Base-by-base conservation (phyloP, 164 flowering plant species). In the Paratinospora sagittata region DNA sequence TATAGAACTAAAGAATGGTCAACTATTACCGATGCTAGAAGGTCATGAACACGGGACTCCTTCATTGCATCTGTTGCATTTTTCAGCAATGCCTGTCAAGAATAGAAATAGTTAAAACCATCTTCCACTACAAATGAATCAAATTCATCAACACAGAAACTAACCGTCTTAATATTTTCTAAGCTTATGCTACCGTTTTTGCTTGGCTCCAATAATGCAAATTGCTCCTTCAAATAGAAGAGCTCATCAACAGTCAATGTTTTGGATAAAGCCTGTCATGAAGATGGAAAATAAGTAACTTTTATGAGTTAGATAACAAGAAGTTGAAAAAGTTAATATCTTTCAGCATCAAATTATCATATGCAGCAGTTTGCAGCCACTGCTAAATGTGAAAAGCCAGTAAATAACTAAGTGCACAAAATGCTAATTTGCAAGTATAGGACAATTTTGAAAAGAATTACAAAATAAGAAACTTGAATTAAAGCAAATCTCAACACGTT, bases 1-100 rank as follows among this genome's bases (percentile, higher is more conserved):
- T 47, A 57, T 16, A 74, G 2, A 72, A 41, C 37, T 10, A 73
- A 17, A 10, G 21, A 58, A 71, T 13, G 16, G n/a, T 37, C 27
- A 36, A 21, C 61, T n/a, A 55, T 27, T 87, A 92, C 97, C 76
- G 89, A 82, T 13, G 87, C 74, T 55, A 92, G 88, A 77, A 83
- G 84, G 73, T 94, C 97, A 71, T 79, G 85, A 70, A 88, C 68
- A 0, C 88, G 90, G 26, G 97, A 92, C 68, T 94, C 98, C 78
- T 94, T 94, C 96, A 94, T 92, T 66, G 96, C 96, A 79, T 90
- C 94, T 10, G 97, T 94, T 52, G 92, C 84, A 78, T 85, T 79
- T 82, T 83, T 88, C 85, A 79, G 76, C 78, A 94, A 71, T 24
- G 88, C 97, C 98, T 94, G 85, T 47, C 19, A 62, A 78, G 66